A percentile compares a stretch with the other conserved stretches of the same genome.
These are phyloP conservation scores for Moringa oleifera DNA, from an alignment of 345 rosid species.

Conservation along the genomic window DNA sequence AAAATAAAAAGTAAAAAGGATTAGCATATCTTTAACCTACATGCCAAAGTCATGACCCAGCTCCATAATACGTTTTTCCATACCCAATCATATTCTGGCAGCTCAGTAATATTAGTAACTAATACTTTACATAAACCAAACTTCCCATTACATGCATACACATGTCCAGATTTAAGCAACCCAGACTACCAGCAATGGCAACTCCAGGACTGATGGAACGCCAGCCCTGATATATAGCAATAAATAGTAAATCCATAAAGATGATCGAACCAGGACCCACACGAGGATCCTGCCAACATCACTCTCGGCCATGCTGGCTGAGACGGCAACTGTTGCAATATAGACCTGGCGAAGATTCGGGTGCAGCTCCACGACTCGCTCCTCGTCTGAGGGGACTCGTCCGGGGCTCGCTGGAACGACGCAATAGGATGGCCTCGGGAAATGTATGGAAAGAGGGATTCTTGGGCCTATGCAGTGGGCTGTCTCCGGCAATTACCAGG, in stretches of 20 bases:
- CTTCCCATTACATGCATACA: too few relatives aligned
- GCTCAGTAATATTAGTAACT: too few relatives aligned
- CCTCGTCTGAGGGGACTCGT: conserved; percentile 25
- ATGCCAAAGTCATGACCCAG: too few relatives aligned
- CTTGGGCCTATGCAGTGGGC: conserved; percentile 56
- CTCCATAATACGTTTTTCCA: too few relatives aligned
- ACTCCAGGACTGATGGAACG: too few relatives aligned
- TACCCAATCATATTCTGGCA: too few relatives aligned
- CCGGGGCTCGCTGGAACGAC: conserved; percentile 11
- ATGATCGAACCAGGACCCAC: conserved; percentile 2
- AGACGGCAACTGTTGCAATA: conserved; percentile 75
- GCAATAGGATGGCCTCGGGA: conserved; percentile 42
- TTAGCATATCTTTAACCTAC: too few relatives aligned
- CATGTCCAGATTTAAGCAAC: too few relatives aligned
- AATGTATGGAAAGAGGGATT: conserved; percentile 48
- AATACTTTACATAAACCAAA: too few relatives aligned
- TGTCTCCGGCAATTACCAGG: conserved; percentile 69
- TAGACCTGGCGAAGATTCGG: conserved; percentile 77
- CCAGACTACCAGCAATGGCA: too few relatives aligned
- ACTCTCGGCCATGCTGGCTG: conserved; percentile 78
- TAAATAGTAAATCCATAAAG: background rate
- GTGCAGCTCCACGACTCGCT: conserved; percentile 65
- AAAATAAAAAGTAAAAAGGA: too few relatives aligned
- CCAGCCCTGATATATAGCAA: too few relatives aligned
- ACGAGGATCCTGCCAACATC: conserved; percentile 55